Base-by-base conservation (phyloP, 345 rosid species). In the Hibiscus tridactylites region DNA sequence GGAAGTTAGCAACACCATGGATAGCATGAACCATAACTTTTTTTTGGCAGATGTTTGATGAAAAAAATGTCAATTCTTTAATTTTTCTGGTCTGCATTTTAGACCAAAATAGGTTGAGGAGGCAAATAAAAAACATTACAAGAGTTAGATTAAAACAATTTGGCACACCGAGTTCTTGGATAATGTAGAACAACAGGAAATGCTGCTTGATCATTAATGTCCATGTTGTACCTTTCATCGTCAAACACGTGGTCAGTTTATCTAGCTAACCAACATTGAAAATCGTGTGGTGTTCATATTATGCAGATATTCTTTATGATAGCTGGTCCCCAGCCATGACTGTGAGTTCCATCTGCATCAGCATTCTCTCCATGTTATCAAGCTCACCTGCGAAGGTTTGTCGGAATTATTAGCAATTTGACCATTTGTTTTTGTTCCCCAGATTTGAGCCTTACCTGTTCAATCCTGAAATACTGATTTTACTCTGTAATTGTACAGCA, bases 261-360 rank as follows among this genome's bases (percentile, higher is more conserved):
- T 53, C 61, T 26, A 31, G 52, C 59, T 9, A 58, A 10, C n/a
- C 19, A 24, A 11, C 19, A 56, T 64, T 24, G 52, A 63, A 29
- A 37, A 13, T 49, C n/a, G 10, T 8, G 17, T 50, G 46, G 2
- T 10, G 8, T 59, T 78, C 54, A 53, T 68, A n/a, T 73, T 49
- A 71, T 79, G 82, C 76, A 90, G 96, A 90, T 84, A 90, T 90
- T 70, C 74, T 90, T 63, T 90, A 90, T 75, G 96, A 90, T 84
- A 88, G 91, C 29, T 90, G 96, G 96, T 84, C 96, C 73, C 96
- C 93, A 3, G 91, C 93, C 8, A 88, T 85, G 96, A 88, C 93
- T 3, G 91, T 90, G 21, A 87, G 84, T 72, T 87, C 93, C 5
- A 71, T 88, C 65, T 88, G 96, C 68, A 87, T 88, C 81, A 88